Evolutionary conservation across 2,329 filamentous ascomycete species (phyloP).

Genomic region (Cordyceps pruinosa): DNA sequence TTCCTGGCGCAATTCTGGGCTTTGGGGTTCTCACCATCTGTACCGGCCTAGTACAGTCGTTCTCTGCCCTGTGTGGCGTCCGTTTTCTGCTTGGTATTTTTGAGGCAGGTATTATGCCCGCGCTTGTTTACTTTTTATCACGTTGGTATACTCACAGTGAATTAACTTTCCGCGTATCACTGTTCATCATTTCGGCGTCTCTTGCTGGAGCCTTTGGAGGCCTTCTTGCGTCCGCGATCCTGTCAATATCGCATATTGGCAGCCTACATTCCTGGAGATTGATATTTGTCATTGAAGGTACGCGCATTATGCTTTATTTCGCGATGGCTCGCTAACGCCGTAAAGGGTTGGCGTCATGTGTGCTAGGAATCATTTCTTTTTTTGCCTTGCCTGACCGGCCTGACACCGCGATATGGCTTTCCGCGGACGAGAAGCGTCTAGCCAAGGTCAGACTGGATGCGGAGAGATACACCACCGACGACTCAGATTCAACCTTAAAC

Average conservation of each 20-base stretch:
- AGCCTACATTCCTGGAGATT: conserved; percentile 55
- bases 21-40: conserved; percentile 55
- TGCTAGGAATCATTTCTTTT: conserved; percentile 50
- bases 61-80: conserved; percentile 42
- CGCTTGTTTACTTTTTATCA: conserved; percentile 59
- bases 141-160: conserved; percentile 58
- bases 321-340: neutral
- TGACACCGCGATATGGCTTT: conserved; percentile 58
- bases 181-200: conserved; percentile 60
- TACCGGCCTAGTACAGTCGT: conserved; percentile 52
- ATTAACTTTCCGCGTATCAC: conserved; percentile 53
- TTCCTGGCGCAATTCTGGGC: conserved; percentile 47
- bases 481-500: conserved; percentile 52
- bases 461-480: conserved; percentile 51
- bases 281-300: conserved; percentile 63
- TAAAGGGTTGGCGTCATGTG: conserved; percentile 44
- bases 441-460: conserved; percentile 53
- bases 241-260: conserved; percentile 51
- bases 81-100: conserved; percentile 55
- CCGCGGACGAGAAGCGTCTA: conserved; percentile 53
- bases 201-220: conserved; percentile 63
- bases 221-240: conserved; percentile 54
- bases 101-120: conserved; percentile 59
- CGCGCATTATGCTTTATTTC: neutral
- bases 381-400: conserved; percentile 60